A percentile compares a stretch with the other conserved stretches of the same genome.
These are phyloP conservation scores for Sporisorium sorghi DNA, from an alignment of 1,284 basidiomycete genomes.

Conservation along the genomic window DNA sequence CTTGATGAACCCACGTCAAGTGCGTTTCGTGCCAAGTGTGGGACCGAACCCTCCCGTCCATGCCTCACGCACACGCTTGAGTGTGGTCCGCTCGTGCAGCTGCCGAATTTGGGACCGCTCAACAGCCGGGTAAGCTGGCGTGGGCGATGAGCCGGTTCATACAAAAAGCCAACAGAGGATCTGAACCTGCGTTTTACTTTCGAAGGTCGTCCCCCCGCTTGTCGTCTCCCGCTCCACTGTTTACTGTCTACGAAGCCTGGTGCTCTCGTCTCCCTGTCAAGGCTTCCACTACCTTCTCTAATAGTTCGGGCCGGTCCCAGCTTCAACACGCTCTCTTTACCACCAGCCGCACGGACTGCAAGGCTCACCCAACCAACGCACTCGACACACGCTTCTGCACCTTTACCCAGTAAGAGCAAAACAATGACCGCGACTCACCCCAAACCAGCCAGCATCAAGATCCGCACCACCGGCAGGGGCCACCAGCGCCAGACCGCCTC, in stretches of 20 bases:
- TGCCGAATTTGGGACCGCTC: not conserved
- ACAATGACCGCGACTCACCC: constrained; percentile 5
- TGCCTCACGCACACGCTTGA: not conserved
- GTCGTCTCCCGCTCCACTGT: not conserved
- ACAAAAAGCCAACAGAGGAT: no score
- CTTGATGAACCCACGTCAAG: not conserved
- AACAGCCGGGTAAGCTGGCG: not conserved
- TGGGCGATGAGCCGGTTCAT: not conserved
- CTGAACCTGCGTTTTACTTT: no score
- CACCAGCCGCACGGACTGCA: not conserved
- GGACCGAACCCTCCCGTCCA: not conserved
- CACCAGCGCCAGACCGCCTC: not conserved
- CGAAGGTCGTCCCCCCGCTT: not conserved
- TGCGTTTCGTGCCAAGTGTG: not conserved
- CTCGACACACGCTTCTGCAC: no score
- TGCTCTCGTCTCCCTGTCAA: constrained; percentile 4
- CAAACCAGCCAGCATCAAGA: not conserved
- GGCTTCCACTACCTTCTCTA: not conserved
- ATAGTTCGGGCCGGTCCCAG: constrained; percentile 13
- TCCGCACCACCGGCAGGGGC: not conserved
- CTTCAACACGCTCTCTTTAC: constrained; percentile 1
- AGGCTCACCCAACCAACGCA: not conserved
- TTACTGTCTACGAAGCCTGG: constrained; percentile 14
- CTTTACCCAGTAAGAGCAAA: not conserved
- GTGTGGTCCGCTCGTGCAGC: not conserved